Base-by-base conservation (phyloP, 148 eudicot species). In the Dianthus caryophyllus region DNA sequence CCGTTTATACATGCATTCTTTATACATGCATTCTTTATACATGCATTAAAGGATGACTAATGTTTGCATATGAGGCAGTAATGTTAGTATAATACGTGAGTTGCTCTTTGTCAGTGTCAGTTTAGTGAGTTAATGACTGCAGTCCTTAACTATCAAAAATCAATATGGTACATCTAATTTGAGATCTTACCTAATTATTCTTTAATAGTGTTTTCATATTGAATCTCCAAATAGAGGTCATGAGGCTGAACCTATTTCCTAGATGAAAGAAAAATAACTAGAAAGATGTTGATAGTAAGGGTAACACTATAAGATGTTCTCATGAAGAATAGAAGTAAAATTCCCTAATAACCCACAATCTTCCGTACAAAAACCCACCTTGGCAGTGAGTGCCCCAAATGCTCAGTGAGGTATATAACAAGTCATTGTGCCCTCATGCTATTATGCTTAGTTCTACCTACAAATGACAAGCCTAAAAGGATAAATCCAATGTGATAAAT, bases 111-210 rank as follows among this genome's bases (percentile, higher is more conserved):
- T 52, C 53, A 24, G 1, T 17, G 13, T 52, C 16, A 29, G 38
- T 31, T 50, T 14, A 25, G 13, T 52, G 9, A 29, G 38, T 31
- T 50, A 14, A 25, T 9, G 41, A 29, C 48, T 66, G n/a, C n/a
- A 10, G 53, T 49, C 41, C 1, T 44, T 64, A 26, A 14, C 14
- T 56, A 58, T 69, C 64, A 57, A 46, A 27, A 46, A 58, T 69
- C 64, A 57, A 46, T n/a, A 46, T 27, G 30, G 25, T 29, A 29
- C 49, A 57, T 29, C 29, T 20, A 27, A 26, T 20, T 8, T 69
- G 29, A 18, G 12, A 29, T 9, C 11, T 57, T 57, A 27, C 16
- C 0, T 53, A 10, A 22, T 38, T 43, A n/a, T 17, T 21, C 4
- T 14, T 24, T 52, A 24, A 15, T n/a, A 41, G 13, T 39, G 39